These are phyloP conservation scores for Tylopilus vinaceipallidus DNA, from an alignment of 768 basidiomycete genomes.

Conservation along the genomic window DNA sequence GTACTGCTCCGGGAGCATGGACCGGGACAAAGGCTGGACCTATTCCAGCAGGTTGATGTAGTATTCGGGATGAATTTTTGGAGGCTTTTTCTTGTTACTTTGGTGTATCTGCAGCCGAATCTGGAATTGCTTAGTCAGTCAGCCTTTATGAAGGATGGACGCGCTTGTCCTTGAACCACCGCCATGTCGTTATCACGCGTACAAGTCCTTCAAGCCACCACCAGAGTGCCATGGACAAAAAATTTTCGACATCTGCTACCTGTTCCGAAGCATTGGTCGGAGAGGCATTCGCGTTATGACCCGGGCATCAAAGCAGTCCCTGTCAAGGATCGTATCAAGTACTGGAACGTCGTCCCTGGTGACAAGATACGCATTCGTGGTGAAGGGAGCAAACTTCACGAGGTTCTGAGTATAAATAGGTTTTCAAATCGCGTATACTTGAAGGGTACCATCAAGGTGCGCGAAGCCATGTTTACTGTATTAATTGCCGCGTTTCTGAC, in stretches of 20 bases:
- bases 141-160: too few relatives aligned
- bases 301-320: constrained; percentile 50
- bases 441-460: constrained; percentile 40
- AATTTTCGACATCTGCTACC: constrained; percentile 65
- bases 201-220: constrained; percentile 47
- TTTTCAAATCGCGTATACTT: constrained; percentile 66
- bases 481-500: constrained; percentile 1
- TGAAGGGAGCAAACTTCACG: constrained; percentile 58
- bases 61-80: background rate
- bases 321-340: constrained; percentile 70
- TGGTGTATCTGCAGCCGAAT: background rate
- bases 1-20: constrained; percentile 48
- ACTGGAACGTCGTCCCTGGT: constrained; percentile 87
- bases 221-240: constrained; percentile 55
- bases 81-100: background rate
- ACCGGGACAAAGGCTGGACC: constrained; percentile 29
- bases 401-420: constrained; percentile 73
- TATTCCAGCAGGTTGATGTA: constrained; percentile 21
- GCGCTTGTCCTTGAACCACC: background rate
- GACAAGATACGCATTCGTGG: constrained; percentile 73
- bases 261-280: constrained; percentile 54
- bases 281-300: constrained; percentile 44
- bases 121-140: constrained; percentile 22
- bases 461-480: constrained; percentile 6
- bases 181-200: constrained; percentile 32